These are phyloP conservation scores for Yarrowia yakushimensis DNA, from an alignment of 805 yeast species.

Conservation along the genomic window DNA sequence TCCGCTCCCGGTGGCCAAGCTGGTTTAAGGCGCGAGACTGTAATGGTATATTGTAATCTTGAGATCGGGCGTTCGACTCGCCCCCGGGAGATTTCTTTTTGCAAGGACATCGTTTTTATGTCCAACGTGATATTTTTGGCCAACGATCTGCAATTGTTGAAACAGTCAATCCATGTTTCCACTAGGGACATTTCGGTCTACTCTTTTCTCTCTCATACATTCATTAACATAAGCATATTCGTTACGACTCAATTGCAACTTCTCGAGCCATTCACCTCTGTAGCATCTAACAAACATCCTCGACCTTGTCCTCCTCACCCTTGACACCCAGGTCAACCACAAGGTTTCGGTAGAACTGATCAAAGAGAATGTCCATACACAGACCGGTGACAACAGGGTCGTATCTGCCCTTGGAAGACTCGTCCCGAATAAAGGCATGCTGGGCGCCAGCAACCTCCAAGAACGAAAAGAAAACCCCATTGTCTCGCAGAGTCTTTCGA, in stretches of 20 bases:
- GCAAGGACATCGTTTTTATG: too few species aligned
- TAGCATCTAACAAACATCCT: conserved; percentile 60
- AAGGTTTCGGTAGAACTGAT: conserved; percentile 65
- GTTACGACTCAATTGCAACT: too few species aligned
- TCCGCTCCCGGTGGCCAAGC: conserved; percentile 19
- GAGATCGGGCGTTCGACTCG: conserved; percentile 23
- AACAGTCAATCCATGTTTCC: too few species aligned
- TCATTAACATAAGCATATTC: too few species aligned
- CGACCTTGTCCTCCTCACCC: conserved; percentile 49
- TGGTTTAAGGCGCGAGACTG: conserved; percentile 22
- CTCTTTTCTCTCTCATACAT: too few species aligned
- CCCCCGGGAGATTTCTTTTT: conserved; percentile 20
- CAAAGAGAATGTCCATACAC: conserved; percentile 64
- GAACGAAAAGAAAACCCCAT: conserved; percentile 62
- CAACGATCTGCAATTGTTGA: too few species aligned
- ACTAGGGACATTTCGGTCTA: too few species aligned
- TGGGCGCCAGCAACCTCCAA: conserved; percentile 76
- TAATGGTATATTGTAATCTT: conserved; percentile 10
- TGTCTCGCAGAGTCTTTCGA: conserved; percentile 54
- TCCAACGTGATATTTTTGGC: too few species aligned
- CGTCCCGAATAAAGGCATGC: conserved; percentile 81
- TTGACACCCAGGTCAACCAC: conserved; percentile 64
- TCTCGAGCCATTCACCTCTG: too few species aligned
- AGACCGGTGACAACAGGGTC: conserved; percentile 72
- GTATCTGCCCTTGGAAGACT: conserved; percentile 71